Conservation (phyloP, 2,329 filamentous ascomycete genomes). For the Venturia effusa region DNA sequence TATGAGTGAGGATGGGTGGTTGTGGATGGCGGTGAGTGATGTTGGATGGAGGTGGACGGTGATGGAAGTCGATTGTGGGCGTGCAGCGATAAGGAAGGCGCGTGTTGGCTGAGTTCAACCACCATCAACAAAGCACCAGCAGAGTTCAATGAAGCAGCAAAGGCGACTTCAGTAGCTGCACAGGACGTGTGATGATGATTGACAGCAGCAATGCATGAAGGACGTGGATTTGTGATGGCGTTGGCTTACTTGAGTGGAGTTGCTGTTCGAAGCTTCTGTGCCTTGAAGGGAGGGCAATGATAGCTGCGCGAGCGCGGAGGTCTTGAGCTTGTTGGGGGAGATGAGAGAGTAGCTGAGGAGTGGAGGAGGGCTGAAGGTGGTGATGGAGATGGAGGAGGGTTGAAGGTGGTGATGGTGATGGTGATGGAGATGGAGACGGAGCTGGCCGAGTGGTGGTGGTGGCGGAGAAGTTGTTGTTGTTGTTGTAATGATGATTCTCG, state of each 20-base stretch:
- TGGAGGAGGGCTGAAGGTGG: not conserved
- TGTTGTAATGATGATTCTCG: not conserved
- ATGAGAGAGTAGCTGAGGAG: not conserved
- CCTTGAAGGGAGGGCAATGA: not conserved
- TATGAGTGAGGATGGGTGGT: not conserved
- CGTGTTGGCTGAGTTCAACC: not conserved
- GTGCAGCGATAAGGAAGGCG: not conserved
- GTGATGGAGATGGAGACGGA: not conserved
- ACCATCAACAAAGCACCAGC: not conserved
- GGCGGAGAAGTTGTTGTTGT: not conserved
- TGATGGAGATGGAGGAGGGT: not conserved
- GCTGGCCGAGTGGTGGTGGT: not conserved
- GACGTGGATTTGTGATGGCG: not conserved
- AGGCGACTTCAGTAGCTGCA: not conserved
- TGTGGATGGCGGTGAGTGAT: not conserved
- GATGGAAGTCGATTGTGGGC: not conserved
- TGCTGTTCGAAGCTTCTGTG: constrained; percentile 1
- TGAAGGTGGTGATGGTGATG: not conserved
- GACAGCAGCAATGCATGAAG: not conserved
- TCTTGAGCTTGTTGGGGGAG: not conserved
- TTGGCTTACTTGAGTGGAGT: not conserved
- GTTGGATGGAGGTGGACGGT: not conserved
- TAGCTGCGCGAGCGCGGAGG: not conserved
- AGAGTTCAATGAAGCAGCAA: not conserved
- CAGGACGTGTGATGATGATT: not conserved